Evolutionary conservation across 1,139 yeast genomes (phyloP), one percentile per base, ranked within the genome.

Genomic region (Pichia sp.): DNA sequence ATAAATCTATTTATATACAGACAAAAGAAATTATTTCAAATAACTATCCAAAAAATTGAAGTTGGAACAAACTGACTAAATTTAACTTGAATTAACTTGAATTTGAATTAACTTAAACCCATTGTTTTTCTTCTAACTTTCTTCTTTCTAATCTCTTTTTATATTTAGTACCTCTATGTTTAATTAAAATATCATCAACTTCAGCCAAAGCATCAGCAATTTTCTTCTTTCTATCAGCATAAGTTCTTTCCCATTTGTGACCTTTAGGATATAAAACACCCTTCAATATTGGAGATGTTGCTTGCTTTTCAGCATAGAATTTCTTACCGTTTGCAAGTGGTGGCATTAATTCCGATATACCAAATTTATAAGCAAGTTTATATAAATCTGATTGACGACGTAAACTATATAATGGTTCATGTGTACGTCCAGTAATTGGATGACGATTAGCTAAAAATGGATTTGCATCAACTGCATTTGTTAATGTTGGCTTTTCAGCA

Each of bases 361-460:
- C 97, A 58, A 77, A 85, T 57, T 83, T 76, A 60, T 78, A 73
- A 6, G 97, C 97, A 59, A 85, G 67, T 66, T 90, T 90, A 71
- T 74, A 89, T 45, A 92, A 68, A 55, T 83, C 96, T 24, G 94
- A 80, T 59, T 89, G 92, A 58, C 94, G 78, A 66, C 97, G 80
- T 57, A 82, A 69, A 11, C 96, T 86, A 65, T 78, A 86, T 52
- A 80, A 74, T 25, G 97, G 86, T 43, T 80, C 80, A 57, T 87
- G 94, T 70, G 84, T 79, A 55, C 69, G 74, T 22, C 86, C 80
- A 22, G 95, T 86, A 28, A 82, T 78, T 16, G 95, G 89, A 63
- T 90, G 89, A 60, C 77, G 83, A 62, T 87, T 89, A 27, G 95
- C 83, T 47, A 87, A 65, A 63, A 92, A 92, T 43, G 98, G 98